Base-by-base conservation (phyloP, 371 early-diverging fungal genomes). In the Mortierella sp. region DNA sequence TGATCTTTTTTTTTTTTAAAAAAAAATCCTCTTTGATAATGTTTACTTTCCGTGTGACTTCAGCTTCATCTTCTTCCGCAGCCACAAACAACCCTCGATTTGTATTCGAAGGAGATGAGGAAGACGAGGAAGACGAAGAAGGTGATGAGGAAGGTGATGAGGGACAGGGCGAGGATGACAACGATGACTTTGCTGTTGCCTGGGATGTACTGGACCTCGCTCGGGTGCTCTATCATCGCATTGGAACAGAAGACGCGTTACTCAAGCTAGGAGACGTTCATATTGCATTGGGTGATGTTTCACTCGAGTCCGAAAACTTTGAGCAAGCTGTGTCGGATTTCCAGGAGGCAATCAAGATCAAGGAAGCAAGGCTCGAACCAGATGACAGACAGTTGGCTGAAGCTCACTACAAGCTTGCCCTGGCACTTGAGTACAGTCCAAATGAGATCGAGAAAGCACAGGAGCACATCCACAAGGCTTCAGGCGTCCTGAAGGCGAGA, bases 181-280 rank as follows among this genome's bases (percentile, higher is more conserved):
- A 85, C 14, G 95, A 93, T 64, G 96, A 95, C 64, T 93, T 97
- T 62, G 91, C 89, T n/a, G 83, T 92, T 2, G 97, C 97, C 1
- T 96, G 95, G 94, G 92, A 95, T 65, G 89, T 92, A 30, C 84
- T 97, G 56, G 96, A 96, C 68, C 74, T 95, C 19, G 95, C 96
- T 15, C 92, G 97, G 19, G 85, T 95, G 11, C 92, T 95, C 12
- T 95, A 91, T 66, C 85, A 89, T 58, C 87, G 92, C 50, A 77
- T 81, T 18, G 89, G 84, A 0, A 88, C 86, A 47, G 82, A 86
- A 26, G 87, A 91, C 47, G 84, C 90, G 2, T 87, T 85, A 53
- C 74, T 89, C 5, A 92, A 90, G 57, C 72, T 91, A 15, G 89
- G 90, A 0, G 95, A 95, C 71, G 91, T 93, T 19, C 85, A 90